These are phyloP conservation scores for Aristolochia californica DNA, from an alignment of 164 flowering plant genomes.

Conservation along the genomic window DNA sequence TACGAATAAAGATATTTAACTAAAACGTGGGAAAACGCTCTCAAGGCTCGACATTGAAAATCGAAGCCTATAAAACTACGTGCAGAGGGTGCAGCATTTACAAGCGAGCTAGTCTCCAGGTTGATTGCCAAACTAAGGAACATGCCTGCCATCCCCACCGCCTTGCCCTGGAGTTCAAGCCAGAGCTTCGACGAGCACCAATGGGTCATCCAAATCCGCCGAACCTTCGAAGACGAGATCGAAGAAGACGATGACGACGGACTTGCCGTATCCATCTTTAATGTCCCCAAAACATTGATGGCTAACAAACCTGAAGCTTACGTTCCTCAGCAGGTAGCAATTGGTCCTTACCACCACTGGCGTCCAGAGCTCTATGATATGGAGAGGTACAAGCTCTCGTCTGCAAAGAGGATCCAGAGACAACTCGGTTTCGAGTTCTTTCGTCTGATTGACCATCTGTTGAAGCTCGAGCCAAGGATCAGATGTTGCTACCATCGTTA, in stretches of 20 bases:
- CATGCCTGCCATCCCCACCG: not conserved
- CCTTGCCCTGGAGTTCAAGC: not conserved
- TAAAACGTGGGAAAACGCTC: too few relatives aligned
- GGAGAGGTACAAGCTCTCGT: constrained; percentile 13
- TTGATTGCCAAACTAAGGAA: too few relatives aligned
- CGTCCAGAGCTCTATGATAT: constrained; percentile 14
- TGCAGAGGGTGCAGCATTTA: too few relatives aligned
- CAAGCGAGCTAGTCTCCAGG: too few relatives aligned
- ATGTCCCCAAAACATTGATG: constrained; percentile 11
- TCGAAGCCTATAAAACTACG: too few relatives aligned
- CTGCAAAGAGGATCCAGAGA: constrained; percentile 5
- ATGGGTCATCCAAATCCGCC: constrained; percentile 4
- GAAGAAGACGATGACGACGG: not conserved
- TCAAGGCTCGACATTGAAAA: too few relatives aligned
- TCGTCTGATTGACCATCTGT: constrained; percentile 6
- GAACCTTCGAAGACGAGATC: not conserved
- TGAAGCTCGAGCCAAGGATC: constrained; percentile 13
- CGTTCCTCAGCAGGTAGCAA: constrained; percentile 16
- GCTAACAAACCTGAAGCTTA: constrained; percentile 12
- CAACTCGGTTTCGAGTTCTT: constrained; percentile 13
- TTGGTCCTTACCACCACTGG: constrained; percentile 18
- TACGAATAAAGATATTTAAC: too few relatives aligned
- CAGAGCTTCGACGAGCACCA: not conserved
- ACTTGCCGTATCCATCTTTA: constrained; percentile 11
- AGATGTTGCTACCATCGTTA: constrained; percentile 18